phyloP scores from a whole-genome alignment of 2,329 filamentous ascomycete genomes.

The Fusarium euwallaceae region DNA sequence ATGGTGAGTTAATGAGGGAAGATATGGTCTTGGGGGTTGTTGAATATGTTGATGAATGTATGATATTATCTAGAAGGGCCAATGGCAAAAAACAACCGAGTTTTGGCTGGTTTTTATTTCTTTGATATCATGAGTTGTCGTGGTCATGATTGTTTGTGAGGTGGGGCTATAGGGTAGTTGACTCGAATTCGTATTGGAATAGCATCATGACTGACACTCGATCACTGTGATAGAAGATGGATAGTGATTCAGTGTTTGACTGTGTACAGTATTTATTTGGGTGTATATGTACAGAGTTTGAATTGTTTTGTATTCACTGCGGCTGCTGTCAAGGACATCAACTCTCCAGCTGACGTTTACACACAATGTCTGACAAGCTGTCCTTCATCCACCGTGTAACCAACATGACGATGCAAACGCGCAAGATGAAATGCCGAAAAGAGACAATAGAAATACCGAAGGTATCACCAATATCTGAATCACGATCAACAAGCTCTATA shows the following conservation, averaged over 20 bases:
- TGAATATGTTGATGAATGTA: fast-evolving
- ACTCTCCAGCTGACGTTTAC: background rate
- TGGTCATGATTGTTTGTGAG: background rate
- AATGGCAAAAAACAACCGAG: slow-evolving; percentile 6
- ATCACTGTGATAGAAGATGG: background rate
- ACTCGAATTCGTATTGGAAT: background rate
- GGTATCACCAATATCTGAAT: background rate
- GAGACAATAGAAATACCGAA: background rate
- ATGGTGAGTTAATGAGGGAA: background rate
- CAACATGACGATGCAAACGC: background rate
- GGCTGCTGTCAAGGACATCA: background rate
- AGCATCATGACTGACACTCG: background rate
- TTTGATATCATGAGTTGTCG: background rate
- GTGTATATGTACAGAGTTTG: no score
- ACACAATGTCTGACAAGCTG: background rate
- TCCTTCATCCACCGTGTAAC: slow-evolving; percentile 3
- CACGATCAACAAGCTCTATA: background rate
- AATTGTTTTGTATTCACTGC: background rate
- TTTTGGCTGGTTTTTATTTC: background rate
- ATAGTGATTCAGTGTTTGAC: background rate
- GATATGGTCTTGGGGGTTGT: background rate
- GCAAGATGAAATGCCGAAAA: background rate
- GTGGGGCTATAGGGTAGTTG: slow-evolving; percentile 34
- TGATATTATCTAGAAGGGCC: background rate
- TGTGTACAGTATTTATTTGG: no score